Base-by-base conservation (phyloP, 139 green algal species). In the Bryopsis sp. region DNA sequence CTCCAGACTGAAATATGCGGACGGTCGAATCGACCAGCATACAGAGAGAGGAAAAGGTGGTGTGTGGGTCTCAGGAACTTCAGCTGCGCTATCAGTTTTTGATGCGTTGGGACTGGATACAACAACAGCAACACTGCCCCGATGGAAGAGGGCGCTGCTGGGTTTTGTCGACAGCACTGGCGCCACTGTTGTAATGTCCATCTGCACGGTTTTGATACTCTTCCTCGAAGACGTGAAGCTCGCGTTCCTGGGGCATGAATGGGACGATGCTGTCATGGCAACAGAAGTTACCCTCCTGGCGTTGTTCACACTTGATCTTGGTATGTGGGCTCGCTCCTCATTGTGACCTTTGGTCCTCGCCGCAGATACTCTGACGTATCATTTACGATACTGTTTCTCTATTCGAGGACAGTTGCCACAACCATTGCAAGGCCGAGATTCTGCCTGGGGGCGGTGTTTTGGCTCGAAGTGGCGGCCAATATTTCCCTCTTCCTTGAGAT, bases 371-470 rank as follows among this genome's bases (percentile, higher is more conserved):
- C n/a, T n/a, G n/a, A n/a, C n/a, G n/a, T n/a, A n/a, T n/a, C n/a
- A n/a, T n/a, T n/a, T n/a, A n/a, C n/a, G n/a, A n/a, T n/a, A n/a
- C n/a, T n/a, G n/a, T n/a, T n/a, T n/a, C n/a, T n/a, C n/a, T n/a
- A n/a, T n/a, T n/a, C n/a, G n/a, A n/a, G n/a, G n/a, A n/a, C n/a
- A n/a, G n/a, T n/a, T n/a, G n/a, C n/a, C n/a, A n/a, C n/a, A n/a
- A n/a, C 70, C 26, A 24, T 88, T 1, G 68, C 81, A 0, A 78
- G 79, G 28, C 79, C 79, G 0, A 71, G 64, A 39, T 97, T 94
- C 80, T 89, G 90, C 50, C 32, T 90, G 22, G 78, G 84, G 33
- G 92, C 96, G 61, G 97, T 93, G 75, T 97, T 94, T 67, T 95
- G 78, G 81, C 80, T 97, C 4, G 92, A 97, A 73, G 43, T 85